Evolutionary conservation across 345 rosid species (phyloP).

Genomic region (Citrus medica): DNA sequence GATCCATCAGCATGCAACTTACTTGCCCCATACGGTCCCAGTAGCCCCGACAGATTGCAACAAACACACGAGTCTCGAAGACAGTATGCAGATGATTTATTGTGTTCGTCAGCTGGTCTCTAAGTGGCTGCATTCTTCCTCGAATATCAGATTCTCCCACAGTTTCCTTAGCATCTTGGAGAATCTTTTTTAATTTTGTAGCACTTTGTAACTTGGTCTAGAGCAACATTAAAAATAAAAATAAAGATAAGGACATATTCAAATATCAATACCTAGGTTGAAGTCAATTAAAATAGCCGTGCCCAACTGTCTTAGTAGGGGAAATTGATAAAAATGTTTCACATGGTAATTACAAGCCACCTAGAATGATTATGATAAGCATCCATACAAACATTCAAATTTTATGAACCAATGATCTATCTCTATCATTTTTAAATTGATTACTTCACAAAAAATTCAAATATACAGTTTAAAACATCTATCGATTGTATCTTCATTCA

Average conservation of each 20-base stretch:
- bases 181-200: slow-evolving; percentile 90
- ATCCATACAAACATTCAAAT: neutral
- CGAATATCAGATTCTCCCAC: slow-evolving; percentile 79
- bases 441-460: neutral
- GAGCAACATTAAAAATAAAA: slow-evolving; percentile 1
- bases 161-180: slow-evolving; percentile 85
- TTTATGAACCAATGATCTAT: neutral
- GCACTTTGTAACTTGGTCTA: slow-evolving; percentile 76
- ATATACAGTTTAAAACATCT: neutral
- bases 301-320: neutral
- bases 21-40: slow-evolving; percentile 99
- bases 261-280: neutral
- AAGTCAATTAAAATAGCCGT: neutral
- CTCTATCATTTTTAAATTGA: neutral
- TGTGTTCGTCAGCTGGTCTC: slow-evolving; percentile 72
- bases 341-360: neutral
- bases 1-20: slow-evolving; percentile 10
- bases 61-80: slow-evolving; percentile 74
- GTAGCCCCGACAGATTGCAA: slow-evolving; percentile 78
- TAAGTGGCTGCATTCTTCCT: slow-evolving; percentile 74
- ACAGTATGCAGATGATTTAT: slow-evolving; percentile 75
- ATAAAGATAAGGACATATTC: neutral
- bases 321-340: neutral
- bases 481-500: neutral
- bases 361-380: neutral